Evolutionary conservation across 1,284 basidiomycete genomes (phyloP), one percentile per base, ranked within the genome.

Genomic region (Cryptococcus sp.): DNA sequence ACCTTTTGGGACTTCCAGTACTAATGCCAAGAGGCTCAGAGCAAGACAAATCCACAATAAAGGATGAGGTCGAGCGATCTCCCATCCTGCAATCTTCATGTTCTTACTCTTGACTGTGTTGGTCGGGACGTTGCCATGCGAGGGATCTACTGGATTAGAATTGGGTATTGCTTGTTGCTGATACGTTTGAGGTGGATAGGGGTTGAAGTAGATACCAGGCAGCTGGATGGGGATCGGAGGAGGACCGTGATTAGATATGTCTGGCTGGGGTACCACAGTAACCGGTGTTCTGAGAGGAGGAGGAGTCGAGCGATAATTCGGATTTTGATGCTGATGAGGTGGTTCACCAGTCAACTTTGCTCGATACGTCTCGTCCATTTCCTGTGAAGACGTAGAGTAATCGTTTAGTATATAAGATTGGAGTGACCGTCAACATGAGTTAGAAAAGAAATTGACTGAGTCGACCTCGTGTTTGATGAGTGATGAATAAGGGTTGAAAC

Each of bases 1-100:
- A 3, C 72, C 72, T 56, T 73, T 75, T 3, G 73, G 73, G 31
- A 75, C 70, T 38, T 63, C 64, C 41, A 75, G 58, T 3, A 75
- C 63, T 37, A 75, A 51, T 0, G 71, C 68, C 13, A 70, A 46
- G 5, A 73, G 8, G 32, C 64, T 67, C 11, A 73, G 50, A 0
- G 56, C 53, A 36, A 75, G 57, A 45, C 64, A 69, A 44, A 75
- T 31, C 68, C 68, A 75, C 13, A 73, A 58, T n/a, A 75, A 58
- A 2, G 73, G 72, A 59, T 75, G 73, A 33, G 72, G 68, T 45
- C 46, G 44, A 3, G 45, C 36, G 4, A 53, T 31, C 35, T 36
- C 23, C 52, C 52, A 53, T 33, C 43, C 34, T 6, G 42, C 52
- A 4, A 53, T 5, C 35, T 47, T 38, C 15, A 53, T 33, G 7